A percentile compares a stretch with the other conserved stretches of the same genome.
Conservation (phyloP, 2,329 filamentous ascomycete genomes). For the Aureobasidium sp. region DNA sequence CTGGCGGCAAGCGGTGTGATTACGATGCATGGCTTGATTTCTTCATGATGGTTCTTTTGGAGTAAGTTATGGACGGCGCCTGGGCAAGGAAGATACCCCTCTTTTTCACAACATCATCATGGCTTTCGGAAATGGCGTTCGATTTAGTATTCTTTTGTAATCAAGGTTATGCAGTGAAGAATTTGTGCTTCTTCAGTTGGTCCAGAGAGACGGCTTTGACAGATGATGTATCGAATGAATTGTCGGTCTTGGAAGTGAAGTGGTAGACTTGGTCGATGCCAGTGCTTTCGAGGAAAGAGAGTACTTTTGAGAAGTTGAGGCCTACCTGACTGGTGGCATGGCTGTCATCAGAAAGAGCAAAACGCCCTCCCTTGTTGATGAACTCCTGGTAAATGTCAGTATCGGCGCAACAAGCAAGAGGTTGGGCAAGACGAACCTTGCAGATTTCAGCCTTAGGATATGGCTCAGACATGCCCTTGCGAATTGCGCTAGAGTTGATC, state of each 20-base stretch:
- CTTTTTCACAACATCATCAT: not conserved
- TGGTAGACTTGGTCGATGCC: conserved; percentile 54
- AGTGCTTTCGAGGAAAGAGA: conserved; percentile 62
- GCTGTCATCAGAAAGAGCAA: conserved; percentile 92
- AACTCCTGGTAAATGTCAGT: conserved; percentile 54
- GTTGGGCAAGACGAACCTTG: conserved; percentile 45
- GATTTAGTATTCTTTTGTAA: not conserved
- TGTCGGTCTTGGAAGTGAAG: conserved; percentile 20
- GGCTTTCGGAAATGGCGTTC: not conserved
- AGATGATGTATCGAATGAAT: conserved; percentile 7
- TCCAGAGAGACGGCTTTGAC: conserved; percentile 3
- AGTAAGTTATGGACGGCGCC: conserved; percentile 12
- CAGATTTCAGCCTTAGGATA: conserved; percentile 79
- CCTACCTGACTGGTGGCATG: conserved; percentile 82
- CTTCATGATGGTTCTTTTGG: conserved; percentile 20
- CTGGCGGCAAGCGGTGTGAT: conserved; percentile 15
- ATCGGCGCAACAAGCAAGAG: not conserved
- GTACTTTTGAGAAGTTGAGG: conserved; percentile 68
- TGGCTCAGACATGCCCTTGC: conserved; percentile 85
- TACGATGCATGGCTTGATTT: conserved; percentile 22
- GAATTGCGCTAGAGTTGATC: conserved; percentile 77
- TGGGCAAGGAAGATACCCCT: conserved; percentile 7
- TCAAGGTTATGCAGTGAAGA: not conserved
- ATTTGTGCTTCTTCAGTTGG: conserved; percentile 12
- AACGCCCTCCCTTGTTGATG: conserved; percentile 64